Evolutionary conservation across 805 yeast genomes (phyloP).

Genomic region (Zygoascus biomembranicola): DNA sequence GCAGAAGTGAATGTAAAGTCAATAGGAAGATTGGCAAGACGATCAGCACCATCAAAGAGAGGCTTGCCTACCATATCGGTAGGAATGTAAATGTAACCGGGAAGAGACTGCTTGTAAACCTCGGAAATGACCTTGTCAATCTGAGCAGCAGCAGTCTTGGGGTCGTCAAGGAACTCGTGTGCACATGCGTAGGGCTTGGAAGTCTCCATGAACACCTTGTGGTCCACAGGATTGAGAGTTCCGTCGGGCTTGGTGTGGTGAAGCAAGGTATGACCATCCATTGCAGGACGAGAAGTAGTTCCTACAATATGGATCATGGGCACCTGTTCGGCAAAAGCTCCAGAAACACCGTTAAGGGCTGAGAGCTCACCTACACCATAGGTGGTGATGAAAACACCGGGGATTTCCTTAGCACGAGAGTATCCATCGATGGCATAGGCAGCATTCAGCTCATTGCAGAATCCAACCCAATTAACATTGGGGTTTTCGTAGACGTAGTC

Average conservation of each 20-base stretch:
- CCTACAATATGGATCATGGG: constrained; percentile 85
- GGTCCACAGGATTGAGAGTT: constrained; percentile 45
- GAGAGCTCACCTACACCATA: constrained; percentile 87
- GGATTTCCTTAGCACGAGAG: constrained; percentile 52
- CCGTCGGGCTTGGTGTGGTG: constrained; percentile 33
- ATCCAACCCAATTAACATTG: constrained; percentile 64
- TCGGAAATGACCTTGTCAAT: constrained; percentile 59
- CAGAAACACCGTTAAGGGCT: constrained; percentile 75
- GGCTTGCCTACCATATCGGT: constrained; percentile 41
- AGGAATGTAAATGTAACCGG: constrained; percentile 79
- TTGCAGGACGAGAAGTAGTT: constrained; percentile 41
- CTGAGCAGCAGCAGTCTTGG: constrained; percentile 43
- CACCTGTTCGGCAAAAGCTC: constrained; percentile 73
- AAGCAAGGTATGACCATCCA: constrained; percentile 28
- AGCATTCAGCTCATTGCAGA: constrained; percentile 82
- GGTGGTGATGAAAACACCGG: constrained; percentile 65
- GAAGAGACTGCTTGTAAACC: constrained; percentile 53
- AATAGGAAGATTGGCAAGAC: constrained; percentile 31
- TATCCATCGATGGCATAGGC: constrained; percentile 92
- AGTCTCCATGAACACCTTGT: constrained; percentile 55
- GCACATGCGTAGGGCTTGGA: constrained; percentile 50
- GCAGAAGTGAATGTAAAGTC: constrained; percentile 25
- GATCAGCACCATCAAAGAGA: constrained; percentile 14
- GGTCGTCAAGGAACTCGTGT: constrained; percentile 40
- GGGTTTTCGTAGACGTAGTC: constrained; percentile 33